phyloP scores from a whole-genome alignment of 352 stramenopile species.

The Plasmopara viticola region DNA sequence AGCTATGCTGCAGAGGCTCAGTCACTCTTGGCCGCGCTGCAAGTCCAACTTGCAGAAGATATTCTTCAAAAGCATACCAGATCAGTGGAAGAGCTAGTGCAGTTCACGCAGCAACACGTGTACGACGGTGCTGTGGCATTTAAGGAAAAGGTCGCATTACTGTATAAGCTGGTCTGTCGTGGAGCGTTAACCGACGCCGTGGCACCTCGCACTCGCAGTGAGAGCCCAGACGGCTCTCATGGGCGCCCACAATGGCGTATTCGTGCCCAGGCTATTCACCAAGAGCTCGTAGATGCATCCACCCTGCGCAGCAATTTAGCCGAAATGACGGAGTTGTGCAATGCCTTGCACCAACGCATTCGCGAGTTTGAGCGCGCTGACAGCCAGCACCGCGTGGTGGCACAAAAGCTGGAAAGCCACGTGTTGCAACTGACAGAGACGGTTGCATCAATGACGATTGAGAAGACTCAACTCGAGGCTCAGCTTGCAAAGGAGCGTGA shows the following conservation, averaged over 20 bases:
- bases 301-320: conserved; percentile 50
- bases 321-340: conserved; percentile 60
- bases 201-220: conserved; percentile 32
- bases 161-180: conserved; percentile 75
- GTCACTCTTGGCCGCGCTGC: conserved; percentile 32
- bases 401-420: conserved; percentile 75
- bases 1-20: conserved; percentile 45
- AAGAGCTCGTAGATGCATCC: conserved; percentile 56
- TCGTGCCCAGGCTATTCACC: conserved; percentile 65
- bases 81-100: conserved; percentile 29
- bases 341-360: conserved; percentile 55
- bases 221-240: conserved; percentile 18
- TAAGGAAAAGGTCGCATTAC: conserved; percentile 52
- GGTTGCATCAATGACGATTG: conserved; percentile 21
- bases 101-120: conserved; percentile 42
- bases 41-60: conserved; percentile 31
- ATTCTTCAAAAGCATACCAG: conserved; percentile 13
- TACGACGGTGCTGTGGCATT: conserved; percentile 39
- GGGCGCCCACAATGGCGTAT: conserved; percentile 64
- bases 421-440: conserved; percentile 49
- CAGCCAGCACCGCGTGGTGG: conserved; percentile 70
- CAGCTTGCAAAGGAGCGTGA: conserved; percentile 63
- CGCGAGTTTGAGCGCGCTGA: conserved; percentile 69
- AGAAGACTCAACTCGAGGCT: conserved; percentile 45
- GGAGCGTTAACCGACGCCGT: conserved; percentile 73